phyloP scores from a whole-genome alignment of 179 eudicot genomes.

The Actinidia chinensis region DNA sequence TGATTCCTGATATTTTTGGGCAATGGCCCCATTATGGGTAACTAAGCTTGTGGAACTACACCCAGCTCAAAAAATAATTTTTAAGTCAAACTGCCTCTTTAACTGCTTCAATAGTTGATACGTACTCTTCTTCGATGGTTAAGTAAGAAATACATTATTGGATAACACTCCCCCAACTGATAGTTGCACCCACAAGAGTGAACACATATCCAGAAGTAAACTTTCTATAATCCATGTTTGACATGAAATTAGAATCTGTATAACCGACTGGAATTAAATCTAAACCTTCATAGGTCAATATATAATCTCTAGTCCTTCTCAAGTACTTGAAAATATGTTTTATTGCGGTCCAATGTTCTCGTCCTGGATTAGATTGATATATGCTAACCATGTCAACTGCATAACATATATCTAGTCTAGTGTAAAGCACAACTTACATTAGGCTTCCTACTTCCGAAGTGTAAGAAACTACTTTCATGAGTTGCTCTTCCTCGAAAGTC shows the following conservation, averaged over 20 bases:
- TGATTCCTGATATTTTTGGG: too few species aligned
- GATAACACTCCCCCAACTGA: too few species aligned
- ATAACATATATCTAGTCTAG: too few species aligned
- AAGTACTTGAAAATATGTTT: background rate
- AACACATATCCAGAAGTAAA: background rate
- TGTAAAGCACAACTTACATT: too few species aligned
- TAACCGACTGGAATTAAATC: background rate
- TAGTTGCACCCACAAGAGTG: background rate
- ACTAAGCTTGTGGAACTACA: too few species aligned
- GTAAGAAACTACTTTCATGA: too few species aligned
- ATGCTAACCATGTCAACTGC: too few species aligned
- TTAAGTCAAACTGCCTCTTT: background rate
- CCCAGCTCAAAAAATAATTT: background rate
- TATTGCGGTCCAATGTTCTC: too few species aligned
- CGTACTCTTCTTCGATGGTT: background rate
- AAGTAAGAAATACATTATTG: background rate
- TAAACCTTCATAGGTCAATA: background rate
- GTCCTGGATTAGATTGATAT: too few species aligned
- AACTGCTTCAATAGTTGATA: background rate
- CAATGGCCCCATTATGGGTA: too few species aligned
- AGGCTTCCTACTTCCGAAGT: too few species aligned
- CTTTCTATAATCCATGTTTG: background rate
- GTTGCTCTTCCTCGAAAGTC: too few species aligned
- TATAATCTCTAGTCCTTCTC: background rate
- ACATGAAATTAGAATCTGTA: background rate